Evolutionary conservation across 176 grass and related monocot genomes (phyloP).

Genomic region (Chloris gayana): DNA sequence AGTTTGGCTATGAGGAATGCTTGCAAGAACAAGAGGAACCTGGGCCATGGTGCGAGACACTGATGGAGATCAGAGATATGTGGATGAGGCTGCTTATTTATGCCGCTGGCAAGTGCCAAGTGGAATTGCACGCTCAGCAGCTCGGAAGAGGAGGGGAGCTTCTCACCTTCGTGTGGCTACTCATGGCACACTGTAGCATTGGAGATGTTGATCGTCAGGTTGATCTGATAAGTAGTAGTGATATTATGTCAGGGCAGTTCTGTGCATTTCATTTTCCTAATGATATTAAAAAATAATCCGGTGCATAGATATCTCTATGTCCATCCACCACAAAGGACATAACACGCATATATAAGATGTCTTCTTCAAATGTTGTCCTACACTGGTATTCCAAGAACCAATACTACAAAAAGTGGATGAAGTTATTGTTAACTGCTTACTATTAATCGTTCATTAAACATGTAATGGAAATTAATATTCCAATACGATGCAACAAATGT

Average conservation of each 20-base stretch:
- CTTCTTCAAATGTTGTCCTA: too few relatives aligned
- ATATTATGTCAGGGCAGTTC: background rate
- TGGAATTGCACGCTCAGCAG: background rate
- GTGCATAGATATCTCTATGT: too few relatives aligned
- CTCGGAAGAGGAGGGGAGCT: constrained; percentile 13
- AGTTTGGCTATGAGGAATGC: constrained; percentile 5
- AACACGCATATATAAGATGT: too few relatives aligned
- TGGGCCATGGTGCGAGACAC: background rate
- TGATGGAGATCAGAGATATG: constrained; percentile 12
- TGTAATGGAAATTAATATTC: too few relatives aligned
- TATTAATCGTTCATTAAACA: too few relatives aligned
- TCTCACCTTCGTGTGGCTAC: background rate
- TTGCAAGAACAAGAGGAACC: background rate
- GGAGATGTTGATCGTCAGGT: background rate
- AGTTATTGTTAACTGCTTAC: too few relatives aligned
- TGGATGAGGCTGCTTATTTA: constrained; percentile 3
- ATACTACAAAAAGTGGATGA: too few relatives aligned
- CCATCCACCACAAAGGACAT: too few relatives aligned
- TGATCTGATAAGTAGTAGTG: background rate
- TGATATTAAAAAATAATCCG: background rate
- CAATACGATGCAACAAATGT: too few relatives aligned
- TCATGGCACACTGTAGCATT: background rate
- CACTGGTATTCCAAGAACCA: too few relatives aligned
- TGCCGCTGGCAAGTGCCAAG: background rate
- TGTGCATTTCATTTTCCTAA: constrained; percentile 7